A percentile compares a stretch with the other conserved stretches of the same genome.
These are phyloP conservation scores for Urtica urens DNA, from an alignment of 306 rosid genomes.

Conservation along the genomic window DNA sequence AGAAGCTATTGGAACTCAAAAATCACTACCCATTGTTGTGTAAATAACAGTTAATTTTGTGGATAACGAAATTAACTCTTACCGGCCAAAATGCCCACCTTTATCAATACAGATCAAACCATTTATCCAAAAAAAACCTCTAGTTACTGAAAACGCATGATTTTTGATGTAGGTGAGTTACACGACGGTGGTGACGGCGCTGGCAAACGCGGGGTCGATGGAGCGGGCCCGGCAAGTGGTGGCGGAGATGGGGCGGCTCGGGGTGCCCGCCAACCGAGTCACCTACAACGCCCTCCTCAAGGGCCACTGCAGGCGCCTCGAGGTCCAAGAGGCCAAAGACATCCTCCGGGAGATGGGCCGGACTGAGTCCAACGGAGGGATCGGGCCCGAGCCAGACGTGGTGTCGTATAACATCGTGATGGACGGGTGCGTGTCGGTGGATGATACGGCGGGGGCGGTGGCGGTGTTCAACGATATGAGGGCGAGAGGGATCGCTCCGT, in stretches of 20 bases:
- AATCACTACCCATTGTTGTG: no score
- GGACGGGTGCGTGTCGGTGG: conserved; percentile 82
- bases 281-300: conserved; percentile 80
- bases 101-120: no score
- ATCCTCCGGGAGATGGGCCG: conserved; percentile 70
- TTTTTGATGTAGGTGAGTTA: conserved; percentile 83
- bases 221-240: conserved; percentile 81
- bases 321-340: conserved; percentile 62
- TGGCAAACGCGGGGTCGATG: conserved; percentile 72
- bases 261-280: conserved; percentile 64
- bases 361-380: no score
- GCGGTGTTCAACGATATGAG: conserved; percentile 86
- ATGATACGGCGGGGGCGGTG: conserved; percentile 84
- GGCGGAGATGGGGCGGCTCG: conserved; percentile 75
- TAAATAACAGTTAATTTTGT: no score
- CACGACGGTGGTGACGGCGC: conserved; percentile 81
- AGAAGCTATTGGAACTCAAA: no score
- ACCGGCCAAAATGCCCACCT: no score
- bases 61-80: no score
- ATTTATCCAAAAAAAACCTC: no score
- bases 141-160: no score
- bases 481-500: conserved; percentile 75
- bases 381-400: conserved; percentile 73
- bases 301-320: conserved; percentile 77
- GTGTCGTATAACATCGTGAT: conserved; percentile 79